phyloP scores from a whole-genome alignment of 345 rosid genomes.

The Murraya paniculata region DNA sequence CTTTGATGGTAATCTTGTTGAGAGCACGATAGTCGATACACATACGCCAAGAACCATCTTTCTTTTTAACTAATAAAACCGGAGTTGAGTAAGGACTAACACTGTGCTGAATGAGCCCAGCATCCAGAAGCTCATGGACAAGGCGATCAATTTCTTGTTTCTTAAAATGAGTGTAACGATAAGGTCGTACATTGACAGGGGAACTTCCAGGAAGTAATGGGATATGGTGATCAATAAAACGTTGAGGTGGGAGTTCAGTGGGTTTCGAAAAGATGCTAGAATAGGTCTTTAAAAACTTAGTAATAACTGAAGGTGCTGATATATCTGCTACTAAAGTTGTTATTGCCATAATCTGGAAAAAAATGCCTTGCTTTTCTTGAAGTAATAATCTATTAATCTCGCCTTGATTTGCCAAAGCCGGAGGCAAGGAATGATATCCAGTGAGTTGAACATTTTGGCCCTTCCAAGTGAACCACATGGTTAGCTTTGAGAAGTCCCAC shows the following conservation, averaged over 20 bases:
- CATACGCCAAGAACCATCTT: neutral
- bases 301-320: neutral
- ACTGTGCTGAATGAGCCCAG: neutral
- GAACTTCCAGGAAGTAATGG: neutral
- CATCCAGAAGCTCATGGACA: too few species aligned
- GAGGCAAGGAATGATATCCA: too few species aligned
- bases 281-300: neutral
- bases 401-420: neutral
- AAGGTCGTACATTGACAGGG: neutral
- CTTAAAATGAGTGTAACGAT: neutral
- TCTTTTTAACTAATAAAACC: neutral
- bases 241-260: neutral
- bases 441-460: neutral
- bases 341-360: neutral
- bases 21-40: neutral
- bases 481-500: neutral
- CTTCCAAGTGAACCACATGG: neutral
- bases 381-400: neutral
- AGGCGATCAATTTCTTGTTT: too few species aligned
- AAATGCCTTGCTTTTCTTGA: neutral
- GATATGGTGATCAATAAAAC: neutral
- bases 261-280: too few species aligned
- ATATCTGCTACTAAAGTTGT: fast-evolving
- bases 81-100: neutral
- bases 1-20: neutral